Evolutionary conservation across 176 grass and related monocot genomes (phyloP).

Genomic region (Cenchrus americanus): DNA sequence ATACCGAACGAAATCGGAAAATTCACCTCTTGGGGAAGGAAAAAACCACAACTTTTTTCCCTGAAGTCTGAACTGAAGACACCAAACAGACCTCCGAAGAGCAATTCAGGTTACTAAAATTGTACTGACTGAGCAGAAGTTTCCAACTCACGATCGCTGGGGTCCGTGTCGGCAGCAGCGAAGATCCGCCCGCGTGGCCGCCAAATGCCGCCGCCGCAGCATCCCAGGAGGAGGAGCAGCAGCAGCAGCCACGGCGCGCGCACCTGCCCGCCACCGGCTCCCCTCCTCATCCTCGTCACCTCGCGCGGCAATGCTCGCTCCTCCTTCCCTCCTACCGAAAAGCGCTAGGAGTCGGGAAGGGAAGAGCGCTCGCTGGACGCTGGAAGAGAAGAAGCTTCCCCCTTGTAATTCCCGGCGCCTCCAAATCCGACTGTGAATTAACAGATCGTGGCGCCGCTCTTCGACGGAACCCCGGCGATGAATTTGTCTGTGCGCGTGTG

Average conservation of each 20-base stretch:
- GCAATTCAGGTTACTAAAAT: background rate
- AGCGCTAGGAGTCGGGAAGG: conserved; percentile 15
- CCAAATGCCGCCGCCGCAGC: conserved; percentile 39
- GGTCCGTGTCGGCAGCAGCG: conserved; percentile 51
- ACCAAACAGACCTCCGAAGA: background rate
- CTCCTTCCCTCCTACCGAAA: background rate
- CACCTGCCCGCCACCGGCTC: conserved; percentile 38
- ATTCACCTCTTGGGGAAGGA: background rate
- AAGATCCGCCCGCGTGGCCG: conserved; percentile 44
- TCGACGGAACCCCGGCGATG: background rate
- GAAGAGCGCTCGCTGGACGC: background rate
- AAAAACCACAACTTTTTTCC: background rate
- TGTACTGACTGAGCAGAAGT: background rate
- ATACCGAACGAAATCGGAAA: background rate
- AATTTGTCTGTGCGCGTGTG: conserved; percentile 9
- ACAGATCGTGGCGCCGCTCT: background rate
- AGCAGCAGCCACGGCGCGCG: conserved; percentile 25
- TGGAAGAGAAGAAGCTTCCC: background rate
- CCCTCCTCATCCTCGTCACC: conserved; percentile 26
- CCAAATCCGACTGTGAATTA: background rate
- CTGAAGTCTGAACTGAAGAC: background rate
- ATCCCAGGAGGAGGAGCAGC: conserved; percentile 9
- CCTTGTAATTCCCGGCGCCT: background rate
- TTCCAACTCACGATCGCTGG: conserved; percentile 50
- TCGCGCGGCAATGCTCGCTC: background rate